A percentile compares a stretch with the other conserved stretches of the same genome.
phyloP scores from a whole-genome alignment of 148 eudicot species.

The Heliosperma pusillum region DNA sequence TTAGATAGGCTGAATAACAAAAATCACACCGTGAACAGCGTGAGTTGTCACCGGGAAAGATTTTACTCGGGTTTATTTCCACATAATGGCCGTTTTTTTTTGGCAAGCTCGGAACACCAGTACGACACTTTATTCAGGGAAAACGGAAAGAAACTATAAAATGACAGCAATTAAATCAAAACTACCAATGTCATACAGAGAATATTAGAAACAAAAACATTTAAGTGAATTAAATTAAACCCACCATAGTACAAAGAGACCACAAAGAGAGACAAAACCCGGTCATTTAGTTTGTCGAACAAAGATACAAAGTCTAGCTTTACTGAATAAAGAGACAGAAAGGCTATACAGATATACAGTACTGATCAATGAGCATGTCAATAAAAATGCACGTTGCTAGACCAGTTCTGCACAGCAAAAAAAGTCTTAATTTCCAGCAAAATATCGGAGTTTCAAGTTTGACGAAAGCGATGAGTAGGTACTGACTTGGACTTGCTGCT shows the following conservation, averaged over 20 bases:
- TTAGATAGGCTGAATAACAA: no score
- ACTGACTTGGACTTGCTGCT: slow-evolving; percentile 2
- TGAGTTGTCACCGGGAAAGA: no score
- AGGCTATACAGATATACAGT: slow-evolving; percentile 12
- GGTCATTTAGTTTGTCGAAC: background rate
- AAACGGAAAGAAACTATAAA: background rate
- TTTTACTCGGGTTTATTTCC: no score
- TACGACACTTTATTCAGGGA: no score
- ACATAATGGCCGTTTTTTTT: background rate
- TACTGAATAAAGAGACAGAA: background rate
- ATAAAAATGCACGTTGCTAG: slow-evolving; percentile 8
- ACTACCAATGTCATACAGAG: background rate
- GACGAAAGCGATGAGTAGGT: background rate
- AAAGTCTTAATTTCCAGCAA: background rate
- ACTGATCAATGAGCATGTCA: background rate
- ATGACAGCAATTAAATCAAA: background rate
- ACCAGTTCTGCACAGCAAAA: background rate
- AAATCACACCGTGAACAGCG: no score
- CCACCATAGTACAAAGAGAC: background rate
- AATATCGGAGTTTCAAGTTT: background rate
- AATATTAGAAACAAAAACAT: background rate
- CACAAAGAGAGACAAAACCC: background rate
- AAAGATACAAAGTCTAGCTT: background rate
- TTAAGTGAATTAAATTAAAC: background rate
- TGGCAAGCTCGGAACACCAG: no score